phyloP scores from a whole-genome alignment of 192 early-diverging fungal genomes.

The Coemansia sp. region DNA sequence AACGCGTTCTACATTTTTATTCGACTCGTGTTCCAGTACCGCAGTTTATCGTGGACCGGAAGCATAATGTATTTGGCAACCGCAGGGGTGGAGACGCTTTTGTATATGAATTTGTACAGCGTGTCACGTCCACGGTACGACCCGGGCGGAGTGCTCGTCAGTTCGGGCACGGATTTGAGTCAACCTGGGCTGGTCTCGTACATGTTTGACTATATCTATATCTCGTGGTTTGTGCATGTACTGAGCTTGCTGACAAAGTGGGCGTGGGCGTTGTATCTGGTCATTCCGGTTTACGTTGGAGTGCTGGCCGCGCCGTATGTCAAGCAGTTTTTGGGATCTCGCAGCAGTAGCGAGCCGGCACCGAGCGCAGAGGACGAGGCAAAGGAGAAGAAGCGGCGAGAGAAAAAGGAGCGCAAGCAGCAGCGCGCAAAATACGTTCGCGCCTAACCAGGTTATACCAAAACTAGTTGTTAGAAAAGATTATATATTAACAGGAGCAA shows the following conservation, averaged over 20 bases:
- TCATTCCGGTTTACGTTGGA: slow-evolving; percentile 40
- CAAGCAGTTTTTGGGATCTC: slow-evolving; percentile 20
- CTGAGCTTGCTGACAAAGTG: slow-evolving; percentile 38
- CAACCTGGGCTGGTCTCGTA: slow-evolving; percentile 61
- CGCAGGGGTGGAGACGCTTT: slow-evolving; percentile 3
- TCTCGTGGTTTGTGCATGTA: slow-evolving; percentile 74
- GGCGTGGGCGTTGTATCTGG: slow-evolving; percentile 49
- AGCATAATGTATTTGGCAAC: slow-evolving; percentile 24
- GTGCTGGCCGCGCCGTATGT: slow-evolving; percentile 33
- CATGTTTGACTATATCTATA: slow-evolving; percentile 83
- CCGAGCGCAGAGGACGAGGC: slow-evolving; percentile 18
- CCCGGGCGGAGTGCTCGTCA: slow-evolving; percentile 42
- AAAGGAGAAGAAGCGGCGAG: slow-evolving; percentile 37
- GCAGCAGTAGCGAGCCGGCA: not conserved
- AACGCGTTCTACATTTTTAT: slow-evolving; percentile 38
- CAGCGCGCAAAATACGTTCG: slow-evolving; percentile 43
- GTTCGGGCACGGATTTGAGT: slow-evolving; percentile 55
- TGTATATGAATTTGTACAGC: slow-evolving; percentile 25
- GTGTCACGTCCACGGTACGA: slow-evolving; percentile 44
- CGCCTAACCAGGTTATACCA: slow-evolving; percentile 1
- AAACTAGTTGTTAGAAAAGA: not conserved
- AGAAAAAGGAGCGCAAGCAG: slow-evolving; percentile 55
- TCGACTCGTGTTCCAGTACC: slow-evolving; percentile 31
- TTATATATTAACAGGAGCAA: slow-evolving; percentile 3
- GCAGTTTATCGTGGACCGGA: slow-evolving; percentile 38